Conservation (phyloP, 31 red algal species). For the Odonthalia washingtoniensis region DNA sequence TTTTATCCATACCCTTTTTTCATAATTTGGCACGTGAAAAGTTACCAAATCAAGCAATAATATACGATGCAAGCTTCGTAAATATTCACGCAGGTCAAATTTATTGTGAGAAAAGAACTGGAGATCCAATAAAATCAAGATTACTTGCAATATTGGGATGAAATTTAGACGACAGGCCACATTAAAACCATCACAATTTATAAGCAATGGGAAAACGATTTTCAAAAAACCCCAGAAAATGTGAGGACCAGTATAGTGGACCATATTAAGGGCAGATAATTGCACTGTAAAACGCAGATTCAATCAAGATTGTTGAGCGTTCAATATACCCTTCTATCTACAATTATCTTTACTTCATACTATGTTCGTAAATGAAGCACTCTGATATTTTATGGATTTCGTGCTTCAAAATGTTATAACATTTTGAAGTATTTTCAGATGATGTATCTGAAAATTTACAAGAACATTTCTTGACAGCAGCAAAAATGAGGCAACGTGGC, state of each 20-base stretch:
- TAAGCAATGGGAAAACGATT: background rate
- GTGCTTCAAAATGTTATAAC: background rate
- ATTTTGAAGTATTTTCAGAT: background rate
- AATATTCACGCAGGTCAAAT: background rate
- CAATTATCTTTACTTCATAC: background rate
- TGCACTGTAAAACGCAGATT: background rate
- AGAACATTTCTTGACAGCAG: background rate
- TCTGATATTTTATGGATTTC: slow-evolving; percentile 37
- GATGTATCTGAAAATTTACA: background rate
- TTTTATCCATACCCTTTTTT: too few species aligned
- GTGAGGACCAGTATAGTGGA: background rate
- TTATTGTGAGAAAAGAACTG: background rate
- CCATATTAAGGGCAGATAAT: slow-evolving; percentile 15
- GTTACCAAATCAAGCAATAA: background rate
- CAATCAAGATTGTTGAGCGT: slow-evolving; percentile 22
- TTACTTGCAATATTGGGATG: background rate
- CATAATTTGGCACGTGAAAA: too few species aligned
- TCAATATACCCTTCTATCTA: background rate
- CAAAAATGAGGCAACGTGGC: too few species aligned
- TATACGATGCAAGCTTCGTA: background rate
- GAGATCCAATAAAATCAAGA: background rate
- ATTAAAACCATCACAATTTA: background rate
- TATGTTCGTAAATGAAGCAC: slow-evolving; percentile 21
- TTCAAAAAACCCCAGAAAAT: background rate
- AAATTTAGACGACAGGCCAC: background rate